Evolutionary conservation across 441 rosid species (phyloP), one percentile per base, ranked within the genome.

Genomic region (Erysimum cheiri): DNA sequence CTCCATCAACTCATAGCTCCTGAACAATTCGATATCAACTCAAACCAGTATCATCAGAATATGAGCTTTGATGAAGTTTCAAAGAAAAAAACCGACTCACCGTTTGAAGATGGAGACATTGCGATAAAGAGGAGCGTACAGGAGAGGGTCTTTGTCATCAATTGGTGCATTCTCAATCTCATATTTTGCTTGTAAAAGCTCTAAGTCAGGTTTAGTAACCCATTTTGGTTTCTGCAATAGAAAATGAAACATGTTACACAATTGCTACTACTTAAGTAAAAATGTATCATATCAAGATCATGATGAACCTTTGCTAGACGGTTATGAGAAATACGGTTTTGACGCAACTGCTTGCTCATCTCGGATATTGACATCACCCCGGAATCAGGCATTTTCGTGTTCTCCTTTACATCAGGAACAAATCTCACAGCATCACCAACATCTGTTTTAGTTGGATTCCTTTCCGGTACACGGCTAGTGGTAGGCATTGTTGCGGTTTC

Each of bases 1-100:
- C 82, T 93, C 96, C 98, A 93, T 93, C 72, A 93, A 72, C 62
- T 91, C 89, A 74, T 93, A 93, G 82, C 98, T 93, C 93, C 97
- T 91, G 80, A 60, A 1, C 10, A 48, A 4, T 46, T 24, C 14
- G 46, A 74, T 29, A 69, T 19, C 29, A 69, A 14, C 9, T 46
- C 36, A 54, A 53, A 22, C 47, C 26, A 56, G 3, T 48, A 60
- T 60, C 26, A 41, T 39, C 1, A 39, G 56, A 14, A 14, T 1
- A 14, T 40, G 28, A 32, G 41, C 48, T 66, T 57, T 59, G 26
- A 43, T 40, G 36, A 13, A 60, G 4, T 15, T 59, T 40, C 13
- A 47, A 56, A 14, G n/a, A 12, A 1, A 57, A 53, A 13, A 11
- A 19, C 9, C 29, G 46, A 15, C 66, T 77, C 65, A 89, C 97